Evolutionary conservation across 257 asterid species (phyloP), one percentile per base, ranked within the genome.

Genomic region (Dorcoceras hygrometricum): DNA sequence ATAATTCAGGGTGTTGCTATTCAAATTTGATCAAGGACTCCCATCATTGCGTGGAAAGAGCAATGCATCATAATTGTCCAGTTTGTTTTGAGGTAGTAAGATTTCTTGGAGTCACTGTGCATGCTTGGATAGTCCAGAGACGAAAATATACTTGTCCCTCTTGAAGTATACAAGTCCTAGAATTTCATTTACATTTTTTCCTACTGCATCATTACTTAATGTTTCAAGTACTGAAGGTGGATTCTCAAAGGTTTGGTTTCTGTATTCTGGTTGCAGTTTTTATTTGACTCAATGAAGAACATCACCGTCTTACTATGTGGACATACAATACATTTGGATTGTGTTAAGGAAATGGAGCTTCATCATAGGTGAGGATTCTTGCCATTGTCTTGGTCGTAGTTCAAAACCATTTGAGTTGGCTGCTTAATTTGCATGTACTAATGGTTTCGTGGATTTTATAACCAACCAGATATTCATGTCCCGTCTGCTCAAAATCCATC

Each of bases 31-130:
- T 81, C n/a, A 83, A 76, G 80, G 87, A 72, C 66, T 70, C 86
- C 48, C 89, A 83, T 73, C 73, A 10, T n/a, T 86, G 89, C 50
- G 81, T 86, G 20, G 92, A 86, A 73, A 70, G 84, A 71, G 89
- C 92, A 9, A 83, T 86, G 92, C 89, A 86, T 77, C 89, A 83
- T 65, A 81, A 83, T 62, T 86, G 89, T 62, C 83, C 89, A 6
- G 86, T 86, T 78, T 86, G 93, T 79, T 81, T 81, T 28, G 93
- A 81, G 89, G 92, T 86, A 76, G 50, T 55, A 5, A 29, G 2
- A 16, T 23, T 20, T 56, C 24, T 6, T 23, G 22, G 9, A n/a
- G 51, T 43, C 19, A 43, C n/a, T 19, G 5, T 43, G 51, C 51
- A 43, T 14, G 51, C 51, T 43, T 12, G 19, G 51, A 19, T 19